Evolutionary conservation across 148 eudicot species (phyloP).

Genomic region (Rhododendron vialii): DNA sequence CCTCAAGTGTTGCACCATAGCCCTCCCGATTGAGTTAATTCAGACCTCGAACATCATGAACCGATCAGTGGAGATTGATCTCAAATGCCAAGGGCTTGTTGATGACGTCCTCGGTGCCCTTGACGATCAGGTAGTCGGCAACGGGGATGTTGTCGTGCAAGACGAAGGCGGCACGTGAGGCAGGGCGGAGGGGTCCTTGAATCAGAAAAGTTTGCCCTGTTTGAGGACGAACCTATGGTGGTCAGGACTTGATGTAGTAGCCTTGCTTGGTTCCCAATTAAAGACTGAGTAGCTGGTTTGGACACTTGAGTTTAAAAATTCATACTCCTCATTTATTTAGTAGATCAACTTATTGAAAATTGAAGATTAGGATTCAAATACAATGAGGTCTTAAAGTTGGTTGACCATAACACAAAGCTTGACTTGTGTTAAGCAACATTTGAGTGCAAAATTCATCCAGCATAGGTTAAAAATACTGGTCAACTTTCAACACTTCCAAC

Average conservation of each 20-base stretch:
- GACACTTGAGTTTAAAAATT: no score
- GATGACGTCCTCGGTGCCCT: conserved; percentile 74
- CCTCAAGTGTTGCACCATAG: conserved; percentile 73
- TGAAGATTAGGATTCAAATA: not conserved
- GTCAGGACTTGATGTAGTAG: conserved; percentile 89
- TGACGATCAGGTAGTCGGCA: conserved; percentile 55
- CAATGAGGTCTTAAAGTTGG: not conserved
- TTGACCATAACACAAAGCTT: not conserved
- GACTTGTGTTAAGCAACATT: not conserved
- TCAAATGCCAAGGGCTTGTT: conserved; percentile 61
- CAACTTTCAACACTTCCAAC: no score
- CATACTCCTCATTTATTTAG: not conserved
- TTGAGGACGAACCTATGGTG: conserved; percentile 79
- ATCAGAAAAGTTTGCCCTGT: conserved; percentile 79
- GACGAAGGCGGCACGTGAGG: conserved; percentile 21
- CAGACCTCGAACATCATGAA: conserved; percentile 86
- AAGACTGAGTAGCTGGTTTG: no score
- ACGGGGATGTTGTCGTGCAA: conserved; percentile 38
- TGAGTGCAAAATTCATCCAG: no score
- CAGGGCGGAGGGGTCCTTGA: conserved; percentile 49
- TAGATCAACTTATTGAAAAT: not conserved
- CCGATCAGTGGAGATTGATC: conserved; percentile 37
- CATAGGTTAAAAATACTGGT: no score
- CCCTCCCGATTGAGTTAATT: conserved; percentile 80
- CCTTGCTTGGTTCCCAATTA: conserved; percentile 52